Percentiles rank a stretch among this genome's conserved stretches.
phyloP scores from a whole-genome alignment of 345 rosid genomes.

The Fremontodendron californicum region DNA sequence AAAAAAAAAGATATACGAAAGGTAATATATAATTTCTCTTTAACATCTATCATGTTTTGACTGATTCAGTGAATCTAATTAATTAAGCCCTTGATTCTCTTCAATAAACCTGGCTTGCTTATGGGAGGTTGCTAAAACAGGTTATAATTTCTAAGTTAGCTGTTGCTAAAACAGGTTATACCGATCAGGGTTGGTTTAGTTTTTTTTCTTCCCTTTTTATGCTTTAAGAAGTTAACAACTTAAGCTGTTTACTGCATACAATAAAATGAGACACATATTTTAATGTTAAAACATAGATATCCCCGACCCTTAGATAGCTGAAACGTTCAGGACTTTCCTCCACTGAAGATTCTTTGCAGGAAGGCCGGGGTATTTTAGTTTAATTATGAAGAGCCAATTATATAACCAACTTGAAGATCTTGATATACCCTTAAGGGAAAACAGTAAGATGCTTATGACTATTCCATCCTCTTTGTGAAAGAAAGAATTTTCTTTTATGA shows the following conservation, averaged over 20 bases:
- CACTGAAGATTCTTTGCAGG: too few species aligned
- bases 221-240: not conserved
- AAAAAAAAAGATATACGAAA: not conserved
- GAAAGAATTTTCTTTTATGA: too few species aligned
- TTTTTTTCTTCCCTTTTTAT: too few species aligned
- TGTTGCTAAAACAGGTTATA: too few species aligned
- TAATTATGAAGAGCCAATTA: not conserved
- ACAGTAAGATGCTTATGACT: too few species aligned
- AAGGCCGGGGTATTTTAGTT: too few species aligned
- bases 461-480: too few species aligned
- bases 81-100: too few species aligned
- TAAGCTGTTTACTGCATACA: not conserved
- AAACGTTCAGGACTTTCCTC: not conserved
- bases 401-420: not conserved
- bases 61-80: too few species aligned
- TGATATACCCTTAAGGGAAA: too few species aligned
- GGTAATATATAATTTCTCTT: not conserved
- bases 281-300: not conserved
- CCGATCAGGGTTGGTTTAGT: not conserved
- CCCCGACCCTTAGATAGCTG: not conserved
- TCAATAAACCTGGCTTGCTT: too few species aligned
- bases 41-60: not conserved
- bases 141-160: not conserved
- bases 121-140: not conserved
- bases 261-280: too few species aligned